Evolutionary conservation across 176 grass and related monocot genomes (phyloP), one percentile per base, ranked within the genome.

Genomic region (Bromus sterilis): DNA sequence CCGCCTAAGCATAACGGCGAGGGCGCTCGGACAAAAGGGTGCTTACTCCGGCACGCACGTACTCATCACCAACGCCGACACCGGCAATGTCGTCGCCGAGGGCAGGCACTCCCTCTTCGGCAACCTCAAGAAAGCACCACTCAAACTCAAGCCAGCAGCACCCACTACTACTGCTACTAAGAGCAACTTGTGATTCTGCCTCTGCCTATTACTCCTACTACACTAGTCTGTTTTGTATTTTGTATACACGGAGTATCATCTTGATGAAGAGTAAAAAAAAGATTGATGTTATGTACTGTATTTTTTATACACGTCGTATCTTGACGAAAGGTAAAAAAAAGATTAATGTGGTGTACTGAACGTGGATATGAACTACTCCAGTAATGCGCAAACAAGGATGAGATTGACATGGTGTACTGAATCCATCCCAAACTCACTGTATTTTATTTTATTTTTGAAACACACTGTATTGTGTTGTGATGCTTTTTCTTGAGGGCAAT

Each of bases 31-130:
- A 0, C 80, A 97, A 79, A 89, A 83, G 76, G 89, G 91, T 4
- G 79, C 75, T 12, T 97, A 91, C 74, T 89, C 82, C 2, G 84
- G 87, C 84, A 94, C 94, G 0, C 75, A 86, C 56, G 81, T 97
- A 10, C 72, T 91, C 66, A 36, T 97, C 77, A 81, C 66, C 74
- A 97, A 97, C 75, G 92, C 84, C 64, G 24, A 29, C 57, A 93
- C 89, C 2, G 94, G 91, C 25, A 25, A 25, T 58, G 56, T 58
- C 56, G 56, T 58, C 11, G 56, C 56, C 11, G 56, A 58, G 56
- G 56, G 56, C 56, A 58, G 56, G 56, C 56, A 58, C 24, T 58
- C 56, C 56, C 4, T 58, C 24, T 58, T 58, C 23, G 56, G 56
- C 1, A 25, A 25, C n/a, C 24, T 93, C 25, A 74, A 59, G 33